Evolutionary conservation across 257 asterid species (phyloP).

Genomic region (Oldenlandia corymbosa): DNA sequence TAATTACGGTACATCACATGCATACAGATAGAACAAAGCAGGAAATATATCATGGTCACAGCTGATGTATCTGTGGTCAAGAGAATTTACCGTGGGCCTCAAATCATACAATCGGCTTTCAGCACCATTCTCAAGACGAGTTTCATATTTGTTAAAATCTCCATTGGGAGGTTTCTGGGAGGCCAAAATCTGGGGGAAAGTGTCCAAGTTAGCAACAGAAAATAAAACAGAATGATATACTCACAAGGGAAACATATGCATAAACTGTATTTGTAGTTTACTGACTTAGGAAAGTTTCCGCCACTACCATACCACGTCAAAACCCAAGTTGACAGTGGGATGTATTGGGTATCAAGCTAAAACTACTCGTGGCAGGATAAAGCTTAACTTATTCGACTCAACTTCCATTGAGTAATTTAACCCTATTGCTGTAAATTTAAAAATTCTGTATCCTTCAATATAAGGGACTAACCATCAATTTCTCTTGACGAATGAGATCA

Average conservation of each 20-base stretch:
- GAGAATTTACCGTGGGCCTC: constrained; percentile 55
- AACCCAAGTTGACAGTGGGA: no score
- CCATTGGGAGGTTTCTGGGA: constrained; percentile 41
- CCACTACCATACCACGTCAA: not conserved
- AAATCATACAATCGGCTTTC: constrained; percentile 64
- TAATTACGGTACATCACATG: not conserved
- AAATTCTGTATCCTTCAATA: not conserved
- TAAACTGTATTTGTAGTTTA: not conserved
- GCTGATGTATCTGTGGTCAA: not conserved
- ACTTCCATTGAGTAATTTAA: no score
- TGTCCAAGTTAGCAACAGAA: not conserved
- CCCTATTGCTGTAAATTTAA: no score
- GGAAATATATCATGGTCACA: not conserved
- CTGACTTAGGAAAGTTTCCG: not conserved
- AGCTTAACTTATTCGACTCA: no score
- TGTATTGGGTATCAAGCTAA: no score
- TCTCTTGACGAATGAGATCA: constrained; percentile 58
- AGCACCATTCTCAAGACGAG: constrained; percentile 17
- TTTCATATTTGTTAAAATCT: constrained; percentile 23
- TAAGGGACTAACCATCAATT: constrained; percentile 52
- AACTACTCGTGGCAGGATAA: no score
- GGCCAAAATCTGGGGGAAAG: constrained; percentile 42
- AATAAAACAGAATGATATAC: not conserved
- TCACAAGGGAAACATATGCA: not conserved
- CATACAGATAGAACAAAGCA: not conserved